These are phyloP conservation scores for Trichophyton mentagrophytes DNA, from an alignment of 2,329 filamentous ascomycete genomes.

Conservation along the genomic window DNA sequence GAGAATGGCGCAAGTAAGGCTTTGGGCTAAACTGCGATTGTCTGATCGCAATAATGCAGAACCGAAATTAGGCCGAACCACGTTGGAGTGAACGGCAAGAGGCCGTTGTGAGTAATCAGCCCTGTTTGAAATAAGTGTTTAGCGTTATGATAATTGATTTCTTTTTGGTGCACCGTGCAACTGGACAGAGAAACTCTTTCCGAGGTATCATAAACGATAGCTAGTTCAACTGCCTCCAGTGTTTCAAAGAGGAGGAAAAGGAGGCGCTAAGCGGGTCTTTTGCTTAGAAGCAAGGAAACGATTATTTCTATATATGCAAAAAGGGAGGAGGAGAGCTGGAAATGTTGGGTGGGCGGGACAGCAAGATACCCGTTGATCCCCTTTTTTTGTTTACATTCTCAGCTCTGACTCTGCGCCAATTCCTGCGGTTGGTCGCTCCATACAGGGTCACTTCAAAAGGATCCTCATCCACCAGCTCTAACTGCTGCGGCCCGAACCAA, in stretches of 20 bases:
- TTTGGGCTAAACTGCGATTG: neutral
- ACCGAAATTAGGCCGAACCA: neutral
- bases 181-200: neutral
- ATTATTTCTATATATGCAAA: neutral
- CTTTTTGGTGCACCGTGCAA: neutral
- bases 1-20: neutral
- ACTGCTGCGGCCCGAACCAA: neutral
- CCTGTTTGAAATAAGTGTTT: neutral
- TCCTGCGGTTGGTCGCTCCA: neutral
- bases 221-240: neutral
- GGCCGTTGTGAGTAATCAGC: neutral
- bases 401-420: neutral
- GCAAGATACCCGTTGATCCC: neutral
- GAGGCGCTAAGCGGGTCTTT: neutral
- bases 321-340: neutral
- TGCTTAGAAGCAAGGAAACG: neutral
- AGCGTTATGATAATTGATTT: neutral
- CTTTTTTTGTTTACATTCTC: no score
- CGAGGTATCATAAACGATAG: conserved; percentile 1
- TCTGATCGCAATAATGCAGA: neutral
- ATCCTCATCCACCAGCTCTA: neutral
- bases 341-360: neutral
- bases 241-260: neutral
- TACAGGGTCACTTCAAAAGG: neutral
- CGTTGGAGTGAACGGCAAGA: neutral